Conservation (phyloP, 73 alveolate species). For the Uronychia setigera region DNA sequence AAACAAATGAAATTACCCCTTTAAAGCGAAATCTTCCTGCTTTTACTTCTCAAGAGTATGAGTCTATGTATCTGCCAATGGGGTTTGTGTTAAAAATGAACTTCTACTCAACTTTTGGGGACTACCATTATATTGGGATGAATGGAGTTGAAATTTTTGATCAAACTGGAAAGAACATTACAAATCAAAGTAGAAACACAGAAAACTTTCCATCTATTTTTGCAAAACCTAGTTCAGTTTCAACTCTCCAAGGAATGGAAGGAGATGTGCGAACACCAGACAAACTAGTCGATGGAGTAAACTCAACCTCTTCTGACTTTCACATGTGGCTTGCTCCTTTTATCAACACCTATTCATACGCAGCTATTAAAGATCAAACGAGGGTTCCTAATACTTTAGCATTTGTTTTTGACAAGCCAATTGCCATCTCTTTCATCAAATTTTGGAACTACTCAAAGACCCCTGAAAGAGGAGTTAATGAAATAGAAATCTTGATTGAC, state of each 20-base stretch:
- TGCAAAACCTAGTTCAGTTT: conserved; percentile 8
- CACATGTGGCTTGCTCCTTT: conserved; percentile 93
- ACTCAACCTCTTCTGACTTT: conserved; percentile 73
- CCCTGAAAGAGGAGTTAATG: conserved; percentile 86
- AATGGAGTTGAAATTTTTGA: conserved; percentile 84
- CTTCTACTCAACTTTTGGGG: conserved; percentile 83
- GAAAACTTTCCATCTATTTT: neutral
- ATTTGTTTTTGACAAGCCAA: conserved; percentile 70
- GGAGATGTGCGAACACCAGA: conserved; percentile 81
- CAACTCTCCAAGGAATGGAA: conserved; percentile 56
- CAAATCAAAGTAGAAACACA: conserved; percentile 30
- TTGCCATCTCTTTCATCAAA: conserved; percentile 58
- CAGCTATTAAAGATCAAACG: conserved; percentile 58
- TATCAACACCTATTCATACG: conserved; percentile 64
- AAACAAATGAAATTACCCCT: conserved; percentile 36
- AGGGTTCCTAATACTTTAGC: conserved; percentile 53
- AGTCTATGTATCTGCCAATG: conserved; percentile 56
- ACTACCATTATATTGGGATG: conserved; percentile 83
- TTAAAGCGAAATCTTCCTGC: conserved; percentile 14
- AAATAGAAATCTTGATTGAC: conserved; percentile 72
- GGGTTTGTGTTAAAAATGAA: conserved; percentile 73
- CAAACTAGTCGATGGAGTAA: conserved; percentile 78
- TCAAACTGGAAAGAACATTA: conserved; percentile 49
- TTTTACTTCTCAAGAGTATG: conserved; percentile 65
- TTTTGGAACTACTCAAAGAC: conserved; percentile 89